phyloP scores from a whole-genome alignment of 768 basidiomycete genomes.

The Suillus subaureus region DNA sequence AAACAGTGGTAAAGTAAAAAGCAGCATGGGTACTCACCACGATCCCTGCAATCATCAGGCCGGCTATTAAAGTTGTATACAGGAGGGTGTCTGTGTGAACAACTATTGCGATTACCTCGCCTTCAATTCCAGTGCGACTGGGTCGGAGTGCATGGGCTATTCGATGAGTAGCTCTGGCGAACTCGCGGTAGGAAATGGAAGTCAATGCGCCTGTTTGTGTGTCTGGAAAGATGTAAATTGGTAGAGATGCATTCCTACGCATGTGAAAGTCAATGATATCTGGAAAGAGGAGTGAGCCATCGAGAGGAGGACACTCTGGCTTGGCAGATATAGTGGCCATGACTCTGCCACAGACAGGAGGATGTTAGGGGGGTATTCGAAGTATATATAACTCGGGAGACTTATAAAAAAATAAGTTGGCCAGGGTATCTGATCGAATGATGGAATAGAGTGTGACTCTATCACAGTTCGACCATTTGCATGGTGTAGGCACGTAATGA shows the following conservation, averaged over 20 bases:
- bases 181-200: slow-evolving; percentile 30
- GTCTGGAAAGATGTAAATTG: slow-evolving; percentile 21
- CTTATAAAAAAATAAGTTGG: not conserved
- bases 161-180: slow-evolving; percentile 31
- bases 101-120: slow-evolving; percentile 7
- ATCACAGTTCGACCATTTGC: no score
- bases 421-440: not conserved
- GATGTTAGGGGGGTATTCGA: not conserved
- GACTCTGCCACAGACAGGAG: not conserved
- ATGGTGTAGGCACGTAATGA: not conserved
- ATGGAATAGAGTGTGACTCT: not conserved
- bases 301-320: slow-evolving; percentile 24
- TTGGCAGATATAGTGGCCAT: not conserved
- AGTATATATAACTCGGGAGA: not conserved
- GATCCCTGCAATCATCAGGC: not conserved
- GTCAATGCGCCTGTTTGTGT: slow-evolving; percentile 4
- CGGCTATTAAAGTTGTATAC: slow-evolving; percentile 13
- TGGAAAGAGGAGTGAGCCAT: slow-evolving; percentile 24
- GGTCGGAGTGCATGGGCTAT: slow-evolving; percentile 11
- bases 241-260: slow-evolving; percentile 25
- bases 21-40: slow-evolving; percentile 3
- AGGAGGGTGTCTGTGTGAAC: slow-evolving; percentile 16
- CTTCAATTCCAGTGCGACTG: slow-evolving; percentile 1
- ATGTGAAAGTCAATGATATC: slow-evolving; percentile 25
- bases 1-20: not conserved